Conservation (phyloP, 2,329 filamentous ascomycete species). For the Microascus cirrosus region DNA sequence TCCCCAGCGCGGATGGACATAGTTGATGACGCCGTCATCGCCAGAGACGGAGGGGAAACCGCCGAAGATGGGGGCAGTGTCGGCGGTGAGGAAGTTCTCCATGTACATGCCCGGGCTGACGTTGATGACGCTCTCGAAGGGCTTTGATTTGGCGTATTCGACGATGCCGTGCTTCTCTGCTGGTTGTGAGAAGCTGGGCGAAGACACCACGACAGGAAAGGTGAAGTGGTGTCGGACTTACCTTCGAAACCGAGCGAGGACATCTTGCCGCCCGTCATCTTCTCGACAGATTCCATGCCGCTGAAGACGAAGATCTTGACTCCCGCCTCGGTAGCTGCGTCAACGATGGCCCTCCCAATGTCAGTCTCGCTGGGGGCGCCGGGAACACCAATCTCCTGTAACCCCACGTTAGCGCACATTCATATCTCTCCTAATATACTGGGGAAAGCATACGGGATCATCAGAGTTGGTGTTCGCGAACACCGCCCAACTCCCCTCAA, state of each 20-base stretch:
- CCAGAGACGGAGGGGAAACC: constrained; percentile 25
- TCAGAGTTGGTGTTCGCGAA: constrained; percentile 44
- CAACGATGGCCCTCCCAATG: constrained; percentile 21
- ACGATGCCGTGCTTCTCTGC: constrained; percentile 25
- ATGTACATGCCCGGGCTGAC: constrained; percentile 28
- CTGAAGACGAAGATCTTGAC: constrained; percentile 24
- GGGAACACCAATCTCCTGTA: constrained; percentile 5
- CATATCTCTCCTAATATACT: not conserved
- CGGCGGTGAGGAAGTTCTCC: constrained; percentile 25
- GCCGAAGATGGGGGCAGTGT: constrained; percentile 22
- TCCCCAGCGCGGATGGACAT: constrained; percentile 24
- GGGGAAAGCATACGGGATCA: constrained; percentile 13
- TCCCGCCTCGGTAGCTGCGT: constrained; percentile 19
- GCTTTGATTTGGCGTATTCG: constrained; percentile 20
- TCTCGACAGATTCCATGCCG: constrained; percentile 17
- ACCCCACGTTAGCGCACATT: not conserved
- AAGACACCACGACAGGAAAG: not conserved
- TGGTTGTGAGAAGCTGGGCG: rapidly evolving
- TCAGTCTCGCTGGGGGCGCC: constrained; percentile 19
- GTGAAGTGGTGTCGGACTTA: constrained; percentile 8
- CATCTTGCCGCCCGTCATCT: constrained; percentile 20
- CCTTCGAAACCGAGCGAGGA: constrained; percentile 20
- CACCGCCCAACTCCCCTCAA: constrained; percentile 34
- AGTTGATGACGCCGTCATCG: constrained; percentile 22
- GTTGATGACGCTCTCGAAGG: constrained; percentile 22